Percentiles rank a stretch among this genome's conserved stretches.
Evolutionary conservation across 2,329 filamentous ascomycete species (phyloP).

Genomic region (Talaromyces sp.): DNA sequence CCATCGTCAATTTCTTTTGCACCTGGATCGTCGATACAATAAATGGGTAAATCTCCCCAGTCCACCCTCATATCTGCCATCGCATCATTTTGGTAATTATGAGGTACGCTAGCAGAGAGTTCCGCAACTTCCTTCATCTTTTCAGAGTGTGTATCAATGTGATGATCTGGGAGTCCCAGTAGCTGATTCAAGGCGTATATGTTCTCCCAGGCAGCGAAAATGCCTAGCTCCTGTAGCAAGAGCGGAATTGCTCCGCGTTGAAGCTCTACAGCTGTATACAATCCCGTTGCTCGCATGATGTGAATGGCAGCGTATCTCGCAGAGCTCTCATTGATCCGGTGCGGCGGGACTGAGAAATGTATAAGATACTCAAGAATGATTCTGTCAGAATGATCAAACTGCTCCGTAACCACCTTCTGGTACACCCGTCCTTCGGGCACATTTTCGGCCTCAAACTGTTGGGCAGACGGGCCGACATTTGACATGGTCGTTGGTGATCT

Average conservation of each 20-base stretch:
- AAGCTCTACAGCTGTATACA: slow-evolving; percentile 47
- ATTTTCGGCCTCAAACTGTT: slow-evolving; percentile 25
- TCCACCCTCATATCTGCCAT: slow-evolving; percentile 55
- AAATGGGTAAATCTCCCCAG: slow-evolving; percentile 53
- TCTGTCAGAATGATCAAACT: slow-evolving; percentile 47
- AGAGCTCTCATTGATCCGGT: slow-evolving; percentile 35
- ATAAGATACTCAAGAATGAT: slow-evolving; percentile 54
- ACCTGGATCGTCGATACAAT: slow-evolving; percentile 53
- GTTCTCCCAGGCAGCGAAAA: slow-evolving; percentile 56
- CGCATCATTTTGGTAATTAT: slow-evolving; percentile 37
- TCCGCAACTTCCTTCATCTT: slow-evolving; percentile 17
- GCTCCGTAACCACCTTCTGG: slow-evolving; percentile 30
- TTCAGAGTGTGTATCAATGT: slow-evolving; percentile 25
- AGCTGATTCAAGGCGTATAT: slow-evolving; percentile 47
- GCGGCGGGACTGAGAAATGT: slow-evolving; percentile 44
- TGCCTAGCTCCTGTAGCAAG: slow-evolving; percentile 58
- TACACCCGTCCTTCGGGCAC: slow-evolving; percentile 25
- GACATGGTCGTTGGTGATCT: slow-evolving; percentile 41
- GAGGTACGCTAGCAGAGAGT: not conserved
- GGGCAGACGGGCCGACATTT: slow-evolving; percentile 38
- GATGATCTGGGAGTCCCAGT: slow-evolving; percentile 48
- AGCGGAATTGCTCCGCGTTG: slow-evolving; percentile 39
- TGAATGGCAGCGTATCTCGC: slow-evolving; percentile 49
- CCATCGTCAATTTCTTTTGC: slow-evolving; percentile 61
- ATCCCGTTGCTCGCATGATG: slow-evolving; percentile 52